Evolutionary conservation across 306 rosid genomes (phyloP), one percentile per base, ranked within the genome.

Genomic region (Ormosia semicastrata): DNA sequence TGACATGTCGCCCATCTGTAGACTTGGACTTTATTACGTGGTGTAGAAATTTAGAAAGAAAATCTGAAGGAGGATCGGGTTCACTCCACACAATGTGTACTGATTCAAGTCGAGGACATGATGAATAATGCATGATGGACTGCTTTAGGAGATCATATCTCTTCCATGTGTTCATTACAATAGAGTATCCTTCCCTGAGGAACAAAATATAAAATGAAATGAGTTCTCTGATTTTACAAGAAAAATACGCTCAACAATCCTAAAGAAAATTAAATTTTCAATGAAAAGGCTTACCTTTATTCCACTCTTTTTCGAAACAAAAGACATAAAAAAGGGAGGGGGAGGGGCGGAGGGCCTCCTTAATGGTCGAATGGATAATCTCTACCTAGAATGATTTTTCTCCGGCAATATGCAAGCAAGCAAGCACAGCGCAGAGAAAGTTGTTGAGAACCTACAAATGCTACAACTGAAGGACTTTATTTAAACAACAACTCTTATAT

Each of bases 91-190:
- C 97, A 39, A 95, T 85, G 76, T 92, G 96, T 50, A 93, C 86
- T 0, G 94, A 89, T 46, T 92, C 89, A 53, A 95, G 93, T 66
- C 92, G 91, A 12, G 89, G 82, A 79, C 99, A 95, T 4, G 85
- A 84, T 47, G 97, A 84, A 64, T 95, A 95, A 82, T 95, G 99
- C 81, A 81, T 87, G 85, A 95, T 83, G 2, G 98, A 95, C 85
- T 90, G 90, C 97, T 90, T 93, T 87, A 95, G 71, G 7, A 95
- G 97, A 91, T 95, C 99, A 65, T 95, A 87, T 83, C 99, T 89
- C 86, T 95, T 95, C 99, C 99, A 95, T 36, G 99, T 95, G 90
- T 95, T 95, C 89, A 95, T 95, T 59, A 95, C 89, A 69, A 95
- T 92, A 54, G 97, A 81, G 74, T 90, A 95, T 39, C 98, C 94